phyloP scores from a whole-genome alignment of 1,139 yeast genomes.

The Debaryomyces udenii region DNA sequence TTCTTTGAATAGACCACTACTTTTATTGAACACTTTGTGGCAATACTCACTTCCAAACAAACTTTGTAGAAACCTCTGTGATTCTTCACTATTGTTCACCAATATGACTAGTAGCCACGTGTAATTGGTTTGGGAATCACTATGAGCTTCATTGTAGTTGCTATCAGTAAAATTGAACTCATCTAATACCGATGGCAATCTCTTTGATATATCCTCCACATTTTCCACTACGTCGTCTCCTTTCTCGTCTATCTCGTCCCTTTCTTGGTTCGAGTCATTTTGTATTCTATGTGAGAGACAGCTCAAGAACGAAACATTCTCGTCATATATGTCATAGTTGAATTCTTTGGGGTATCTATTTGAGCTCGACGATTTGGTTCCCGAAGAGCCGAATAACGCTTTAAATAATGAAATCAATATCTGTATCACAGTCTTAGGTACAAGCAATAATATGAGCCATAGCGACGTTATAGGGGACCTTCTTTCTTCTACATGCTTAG shows the following conservation, averaged over 20 bases:
- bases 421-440: conserved; percentile 47
- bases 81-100: conserved; percentile 37
- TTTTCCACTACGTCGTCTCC: background rate
- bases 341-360: conserved; percentile 32
- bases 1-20: conserved; percentile 38
- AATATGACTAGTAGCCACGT: conserved; percentile 50
- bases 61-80: conserved; percentile 28
- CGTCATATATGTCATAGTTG: conserved; percentile 23
- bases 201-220: conserved; percentile 2
- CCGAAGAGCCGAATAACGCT: conserved; percentile 32
- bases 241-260: background rate
- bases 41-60: conserved; percentile 34
- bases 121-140: conserved; percentile 40
- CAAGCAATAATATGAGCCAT: conserved; percentile 47
- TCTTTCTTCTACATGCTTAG: conserved; percentile 7
- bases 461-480: conserved; percentile 27
- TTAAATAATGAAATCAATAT: conserved; percentile 38
- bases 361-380: conserved; percentile 12
- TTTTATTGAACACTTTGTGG: conserved; percentile 34
- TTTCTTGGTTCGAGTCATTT: background rate
- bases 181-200: conserved; percentile 12
- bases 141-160: conserved; percentile 50
- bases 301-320: conserved; percentile 17
- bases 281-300: conserved; percentile 7
- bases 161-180: conserved; percentile 22